Evolutionary conservation across 2,329 filamentous ascomycete species (phyloP), one percentile per base, ranked within the genome.

Genomic region (Pseudogymnoascus sp.): DNA sequence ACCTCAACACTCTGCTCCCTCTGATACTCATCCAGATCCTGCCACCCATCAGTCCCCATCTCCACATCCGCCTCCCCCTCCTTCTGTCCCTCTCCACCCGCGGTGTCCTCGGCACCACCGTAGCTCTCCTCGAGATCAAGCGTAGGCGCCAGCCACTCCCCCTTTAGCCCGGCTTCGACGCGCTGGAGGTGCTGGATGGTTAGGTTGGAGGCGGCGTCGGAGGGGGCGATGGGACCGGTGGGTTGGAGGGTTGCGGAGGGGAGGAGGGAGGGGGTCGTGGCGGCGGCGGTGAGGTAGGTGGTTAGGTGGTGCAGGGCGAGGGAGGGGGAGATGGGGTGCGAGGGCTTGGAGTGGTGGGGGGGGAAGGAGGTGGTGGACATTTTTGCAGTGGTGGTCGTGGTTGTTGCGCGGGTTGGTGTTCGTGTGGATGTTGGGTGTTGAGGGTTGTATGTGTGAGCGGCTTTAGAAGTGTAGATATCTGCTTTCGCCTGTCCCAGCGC

Each of bases 151-250:
- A 83, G 70, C 65, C 75, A 77, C 71, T 84, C 81, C 21, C 82
- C 82, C 19, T 75, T 70, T 64, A 85, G 67, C 0, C 82, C 82
- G 5, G 78, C 77, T 66, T 80, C 79, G 7, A 85, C 78, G 59
- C 82, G 77, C 38, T 78, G 75, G 53, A 85, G 70, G 68, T 83
- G 80, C 69, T 82, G 79, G 61, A 85, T 74, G 13, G 78, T 75
- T n/a, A 83, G 73, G 7, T 78, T 69, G 3, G 71, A 71, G 15
- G 67, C 66, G 15, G 63, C 31, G 35, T 33, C 60, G 10, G 68
- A 66, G 2, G 68, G 69, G 4, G 69, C 66, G 11, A 68, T 68
- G 15, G 72, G 71, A 4, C 73, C 73, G 7, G 70, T 68, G n/a
- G 69, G 62, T 37, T 72, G 68, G 29, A 75, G 69, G 37, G 67